Evolutionary conservation across 768 basidiomycete species (phyloP).

Genomic region (Kwoniella sp.): DNA sequence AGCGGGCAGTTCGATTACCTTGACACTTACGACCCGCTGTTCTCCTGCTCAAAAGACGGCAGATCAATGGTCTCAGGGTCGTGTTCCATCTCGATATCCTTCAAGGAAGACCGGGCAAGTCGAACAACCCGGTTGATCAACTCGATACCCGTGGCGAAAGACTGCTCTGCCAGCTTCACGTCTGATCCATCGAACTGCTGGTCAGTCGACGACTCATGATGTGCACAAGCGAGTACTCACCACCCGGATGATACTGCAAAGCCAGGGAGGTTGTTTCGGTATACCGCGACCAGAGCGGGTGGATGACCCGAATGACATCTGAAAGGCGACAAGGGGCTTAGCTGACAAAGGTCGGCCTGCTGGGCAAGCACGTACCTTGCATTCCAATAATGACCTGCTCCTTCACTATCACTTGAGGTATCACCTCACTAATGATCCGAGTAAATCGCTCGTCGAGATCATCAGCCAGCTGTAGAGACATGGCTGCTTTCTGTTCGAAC

Average conservation of each 20-base stretch:
- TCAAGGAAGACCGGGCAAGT: background rate
- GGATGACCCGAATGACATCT: conserved; percentile 10
- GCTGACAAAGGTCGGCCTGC: background rate
- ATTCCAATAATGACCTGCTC: conserved; percentile 17
- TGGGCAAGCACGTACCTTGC: conserved; percentile 5
- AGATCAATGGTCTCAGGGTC: conserved; percentile 9
- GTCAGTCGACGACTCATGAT: too few species aligned
- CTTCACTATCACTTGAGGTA: conserved; percentile 13
- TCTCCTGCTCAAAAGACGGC: conserved; percentile 10
- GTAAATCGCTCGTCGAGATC: conserved; percentile 30
- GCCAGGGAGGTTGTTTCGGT: background rate
- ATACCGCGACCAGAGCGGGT: conserved; percentile 14
- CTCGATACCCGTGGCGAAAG: conserved; percentile 15
- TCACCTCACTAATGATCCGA: conserved; percentile 2
- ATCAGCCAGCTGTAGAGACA: conserved; percentile 25
- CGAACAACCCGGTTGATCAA: conserved; percentile 9
- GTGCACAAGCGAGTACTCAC: too few species aligned
- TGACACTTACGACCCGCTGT: conserved; percentile 10
- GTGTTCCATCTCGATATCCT: background rate
- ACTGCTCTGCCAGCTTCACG: background rate
- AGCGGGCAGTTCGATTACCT: background rate
- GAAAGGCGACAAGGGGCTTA: background rate
- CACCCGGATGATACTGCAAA: background rate
- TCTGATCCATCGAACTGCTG: too few species aligned
- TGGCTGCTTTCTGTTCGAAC: conserved; percentile 16